phyloP scores from a whole-genome alignment of 306 rosid species.

The Hippophae tibetana region DNA sequence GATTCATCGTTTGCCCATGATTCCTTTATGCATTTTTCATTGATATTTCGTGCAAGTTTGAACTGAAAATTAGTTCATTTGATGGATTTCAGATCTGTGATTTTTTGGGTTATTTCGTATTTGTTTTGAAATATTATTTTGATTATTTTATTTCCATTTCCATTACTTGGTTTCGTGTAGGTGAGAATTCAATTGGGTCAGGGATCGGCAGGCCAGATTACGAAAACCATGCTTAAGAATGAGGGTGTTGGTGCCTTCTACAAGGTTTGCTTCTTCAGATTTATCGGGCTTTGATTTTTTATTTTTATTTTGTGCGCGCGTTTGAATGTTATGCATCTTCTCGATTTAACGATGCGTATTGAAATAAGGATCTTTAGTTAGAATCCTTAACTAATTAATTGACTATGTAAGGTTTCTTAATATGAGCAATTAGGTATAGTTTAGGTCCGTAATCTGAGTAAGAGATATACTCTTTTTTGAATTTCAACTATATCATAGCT shows the following conservation, averaged over 20 bases:
- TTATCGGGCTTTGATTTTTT: background rate
- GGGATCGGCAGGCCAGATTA: conserved; percentile 73
- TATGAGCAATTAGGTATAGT: conserved; percentile 1
- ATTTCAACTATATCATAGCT: background rate
- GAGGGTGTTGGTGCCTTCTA: conserved; percentile 84
- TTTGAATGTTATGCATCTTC: background rate
- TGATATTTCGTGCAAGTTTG: background rate
- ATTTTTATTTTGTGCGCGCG: background rate
- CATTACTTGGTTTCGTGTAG: conserved; percentile 27
- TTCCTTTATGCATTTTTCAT: background rate
- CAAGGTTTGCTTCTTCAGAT: conserved; percentile 40
- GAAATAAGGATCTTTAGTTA: conserved; percentile 11
- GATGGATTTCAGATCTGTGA: conserved; percentile 43
- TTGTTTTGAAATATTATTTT: background rate
- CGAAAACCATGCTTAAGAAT: conserved; percentile 69
- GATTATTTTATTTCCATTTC: background rate
- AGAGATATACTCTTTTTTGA: background rate
- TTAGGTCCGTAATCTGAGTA: background rate
- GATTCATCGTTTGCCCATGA: conserved; percentile 5
- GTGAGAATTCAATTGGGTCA: conserved; percentile 98
- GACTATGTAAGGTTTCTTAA: background rate
- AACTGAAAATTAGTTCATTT: conserved; percentile 4
- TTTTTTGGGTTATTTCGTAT: conserved; percentile 1
- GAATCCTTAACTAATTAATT: background rate
- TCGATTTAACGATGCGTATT: background rate